A percentile compares a stretch with the other conserved stretches of the same genome.
Conservation (phyloP, 1,139 yeast species). For the Barnettozyma hawaiiensis region DNA sequence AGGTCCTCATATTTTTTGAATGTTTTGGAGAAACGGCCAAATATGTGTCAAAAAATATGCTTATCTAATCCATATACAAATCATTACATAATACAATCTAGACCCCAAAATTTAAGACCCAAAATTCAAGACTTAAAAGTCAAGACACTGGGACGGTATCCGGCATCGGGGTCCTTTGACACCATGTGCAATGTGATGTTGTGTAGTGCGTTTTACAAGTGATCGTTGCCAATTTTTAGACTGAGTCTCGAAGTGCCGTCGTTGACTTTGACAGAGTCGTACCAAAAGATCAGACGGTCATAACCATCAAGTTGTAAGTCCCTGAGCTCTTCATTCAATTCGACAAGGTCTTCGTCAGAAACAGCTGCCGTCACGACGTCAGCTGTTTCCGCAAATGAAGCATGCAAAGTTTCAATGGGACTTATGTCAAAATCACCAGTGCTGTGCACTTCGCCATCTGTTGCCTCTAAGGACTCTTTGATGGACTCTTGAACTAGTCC, state of each 20-base stretch:
- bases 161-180: too few species aligned
- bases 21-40: too few species aligned
- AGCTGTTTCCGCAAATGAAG: slow-evolving; percentile 13
- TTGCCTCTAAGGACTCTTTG: slow-evolving; percentile 1
- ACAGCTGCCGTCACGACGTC: background rate
- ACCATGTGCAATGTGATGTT: too few species aligned
- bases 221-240: slow-evolving; percentile 6
- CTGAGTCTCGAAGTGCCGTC: slow-evolving; percentile 10
- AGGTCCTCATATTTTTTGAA: too few species aligned
- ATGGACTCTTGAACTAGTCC: slow-evolving; percentile 9
- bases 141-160: too few species aligned
- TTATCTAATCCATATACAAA: too few species aligned
- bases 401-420: slow-evolving; percentile 11
- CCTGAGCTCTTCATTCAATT: slow-evolving; percentile 3
- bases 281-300: slow-evolving; percentile 2
- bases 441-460: background rate
- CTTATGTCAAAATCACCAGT: background rate
- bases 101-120: too few species aligned
- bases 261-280: slow-evolving; percentile 8
- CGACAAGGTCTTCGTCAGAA: background rate
- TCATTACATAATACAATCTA: too few species aligned
- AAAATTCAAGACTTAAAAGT: too few species aligned
- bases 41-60: too few species aligned
- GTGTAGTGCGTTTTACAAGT: too few species aligned
- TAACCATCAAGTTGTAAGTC: slow-evolving; percentile 2